Percentiles rank a stretch among this genome's conserved stretches.
These are phyloP conservation scores for Sophora flavescens DNA, from an alignment of 306 rosid species.

Conservation along the genomic window DNA sequence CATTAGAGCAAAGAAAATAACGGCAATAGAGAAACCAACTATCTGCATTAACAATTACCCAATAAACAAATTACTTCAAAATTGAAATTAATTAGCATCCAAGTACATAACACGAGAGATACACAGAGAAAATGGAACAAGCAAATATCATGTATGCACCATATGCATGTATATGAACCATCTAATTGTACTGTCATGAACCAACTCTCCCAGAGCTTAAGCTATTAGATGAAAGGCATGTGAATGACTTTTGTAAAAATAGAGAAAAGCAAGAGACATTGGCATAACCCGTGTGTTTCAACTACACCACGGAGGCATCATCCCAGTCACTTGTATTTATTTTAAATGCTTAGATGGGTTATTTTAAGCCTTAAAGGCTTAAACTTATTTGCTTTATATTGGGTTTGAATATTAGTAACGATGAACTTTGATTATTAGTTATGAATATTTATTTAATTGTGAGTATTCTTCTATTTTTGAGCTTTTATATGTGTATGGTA, in stretches of 20 bases:
- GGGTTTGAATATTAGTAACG: too few relatives aligned
- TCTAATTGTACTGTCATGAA: background rate
- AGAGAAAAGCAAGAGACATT: too few relatives aligned
- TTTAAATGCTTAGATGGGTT: too few relatives aligned
- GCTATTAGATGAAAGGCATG: background rate
- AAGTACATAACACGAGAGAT: conserved; percentile 39
- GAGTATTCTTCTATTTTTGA: too few relatives aligned
- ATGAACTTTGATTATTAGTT: too few relatives aligned
- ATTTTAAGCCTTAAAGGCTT: too few relatives aligned
- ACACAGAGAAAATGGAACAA: conserved; percentile 26
- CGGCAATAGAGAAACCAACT: conserved; percentile 80
- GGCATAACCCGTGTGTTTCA: too few relatives aligned
- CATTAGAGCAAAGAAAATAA: conserved; percentile 85
- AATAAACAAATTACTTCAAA: conserved; percentile 44
- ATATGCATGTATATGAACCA: conserved; percentile 31
- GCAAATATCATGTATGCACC: conserved; percentile 20
- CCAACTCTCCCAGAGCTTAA: background rate
- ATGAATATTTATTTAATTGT: too few relatives aligned
- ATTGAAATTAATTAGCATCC: conserved; percentile 10
- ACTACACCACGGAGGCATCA: too few relatives aligned
- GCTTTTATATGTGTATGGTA: too few relatives aligned
- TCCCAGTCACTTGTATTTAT: too few relatives aligned
- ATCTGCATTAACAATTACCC: conserved; percentile 71
- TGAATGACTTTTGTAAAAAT: background rate
- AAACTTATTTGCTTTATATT: too few relatives aligned